These are phyloP conservation scores for Arachis stenosperma DNA, from an alignment of 306 rosid genomes.

Conservation along the genomic window DNA sequence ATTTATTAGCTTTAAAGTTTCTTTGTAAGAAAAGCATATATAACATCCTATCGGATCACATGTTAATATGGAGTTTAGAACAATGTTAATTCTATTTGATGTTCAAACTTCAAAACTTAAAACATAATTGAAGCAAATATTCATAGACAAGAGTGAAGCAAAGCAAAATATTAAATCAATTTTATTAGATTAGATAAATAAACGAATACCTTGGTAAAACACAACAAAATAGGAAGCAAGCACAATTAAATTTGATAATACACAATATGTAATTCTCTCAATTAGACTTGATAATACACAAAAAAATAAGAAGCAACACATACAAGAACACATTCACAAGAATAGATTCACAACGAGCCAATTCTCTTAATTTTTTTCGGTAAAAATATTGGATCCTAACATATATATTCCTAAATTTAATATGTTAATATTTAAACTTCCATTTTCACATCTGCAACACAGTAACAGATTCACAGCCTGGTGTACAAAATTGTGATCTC, in stretches of 20 bases:
- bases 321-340: too few relatives aligned
- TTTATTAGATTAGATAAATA: slow-evolving; percentile 8
- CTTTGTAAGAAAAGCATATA: slow-evolving; percentile 3
- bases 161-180: neutral
- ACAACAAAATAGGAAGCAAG: slow-evolving; percentile 8
- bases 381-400: too few relatives aligned
- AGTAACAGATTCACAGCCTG: too few relatives aligned
- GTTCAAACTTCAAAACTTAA: neutral
- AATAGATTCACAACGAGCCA: too few relatives aligned
- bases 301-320: too few relatives aligned
- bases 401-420: too few relatives aligned
- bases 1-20: neutral
- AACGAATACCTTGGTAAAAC: slow-evolving; percentile 32
- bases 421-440: too few relatives aligned
- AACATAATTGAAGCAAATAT: neutral
- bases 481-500: too few relatives aligned
- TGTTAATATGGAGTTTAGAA: neutral
- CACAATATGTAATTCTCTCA: too few relatives aligned
- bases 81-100: neutral
- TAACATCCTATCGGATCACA: slow-evolving; percentile 37
- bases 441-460: too few relatives aligned
- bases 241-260: neutral
- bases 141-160: neutral
- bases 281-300: too few relatives aligned
- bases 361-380: too few relatives aligned